Evolutionary conservation across 108 stramenopile species (phyloP), one percentile per base, ranked within the genome.

Genomic region (Nitzschia sp.): DNA sequence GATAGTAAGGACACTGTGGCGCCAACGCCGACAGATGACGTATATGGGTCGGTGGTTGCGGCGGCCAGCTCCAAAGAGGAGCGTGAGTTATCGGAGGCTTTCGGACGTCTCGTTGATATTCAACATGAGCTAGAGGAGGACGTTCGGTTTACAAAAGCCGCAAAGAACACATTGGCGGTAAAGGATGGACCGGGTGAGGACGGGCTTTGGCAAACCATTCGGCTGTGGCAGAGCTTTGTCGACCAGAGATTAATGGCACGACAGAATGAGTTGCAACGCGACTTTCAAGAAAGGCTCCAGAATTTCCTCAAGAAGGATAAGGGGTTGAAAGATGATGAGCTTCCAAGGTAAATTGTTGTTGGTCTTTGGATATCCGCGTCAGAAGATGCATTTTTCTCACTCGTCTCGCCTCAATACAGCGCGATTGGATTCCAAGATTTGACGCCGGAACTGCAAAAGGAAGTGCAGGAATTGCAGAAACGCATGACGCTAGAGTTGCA

Each of bases 91-190:
- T 61, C 31, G 9, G 47, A 66, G 9, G 67, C 90, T 13, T 91
- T 94, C 51, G 19, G 56, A 18, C 61, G 68, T 21, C 59, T 94
- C 24, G 89, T 91, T 13, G 80, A 90, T 28, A 64, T 87, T 36
- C 93, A 94, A 59, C 87, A 90, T 73, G 85, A 84, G 5, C 42
- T 91, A 54, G 81, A 84, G 51, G 93, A 94, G 59, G 93, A 94
- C 69, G 90, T 94, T 18, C 80, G 93, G 25, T 94, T 94, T 63
- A 90, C 90, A 3, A 74, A 82, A 8, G 87, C 81, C 17, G 86
- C 88, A 13, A 78, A 81, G 2, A 49, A 46, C 28, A 81, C 85
- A 1, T 74, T 91, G 19, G 83, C 85, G 17, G 83, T 87, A 24
- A 78, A 80, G 31, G 74, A 74, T 3, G 93, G 90, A 28, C 64